A percentile compares a stretch with the other conserved stretches of the same genome.
Conservation (phyloP, 768 basidiomycete species). For the Hebeloma cylindrosporum region DNA sequence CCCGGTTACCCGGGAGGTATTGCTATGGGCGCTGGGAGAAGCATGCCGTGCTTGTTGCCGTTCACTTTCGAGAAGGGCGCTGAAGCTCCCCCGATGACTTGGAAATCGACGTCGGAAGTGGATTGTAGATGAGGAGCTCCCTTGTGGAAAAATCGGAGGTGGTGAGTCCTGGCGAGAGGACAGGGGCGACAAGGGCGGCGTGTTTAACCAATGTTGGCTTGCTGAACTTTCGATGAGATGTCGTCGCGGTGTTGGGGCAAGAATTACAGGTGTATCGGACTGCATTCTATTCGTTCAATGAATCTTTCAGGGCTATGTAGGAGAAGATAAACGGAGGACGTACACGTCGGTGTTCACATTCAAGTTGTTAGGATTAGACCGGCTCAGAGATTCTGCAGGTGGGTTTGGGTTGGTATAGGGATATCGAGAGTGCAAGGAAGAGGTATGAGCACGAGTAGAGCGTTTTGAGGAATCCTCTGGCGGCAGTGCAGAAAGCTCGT, state of each 20-base stretch:
- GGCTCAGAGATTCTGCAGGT: conserved; percentile 13
- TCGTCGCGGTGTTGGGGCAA: conserved; percentile 65
- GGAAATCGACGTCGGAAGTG: conserved; percentile 12
- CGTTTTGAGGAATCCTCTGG: conserved; percentile 33
- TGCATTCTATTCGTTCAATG: conserved; percentile 10
- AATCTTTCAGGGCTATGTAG: not conserved
- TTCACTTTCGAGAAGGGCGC: conserved; percentile 38
- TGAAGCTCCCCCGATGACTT: conserved; percentile 36
- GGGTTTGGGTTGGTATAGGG: conserved; percentile 30
- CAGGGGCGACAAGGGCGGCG: conserved; percentile 44
- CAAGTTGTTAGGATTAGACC: conserved; percentile 4
- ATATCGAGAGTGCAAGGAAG: conserved; percentile 30
- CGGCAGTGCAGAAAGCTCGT: conserved; percentile 41
- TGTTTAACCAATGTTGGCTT: conserved; percentile 61
- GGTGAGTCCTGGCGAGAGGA: too few relatives aligned
- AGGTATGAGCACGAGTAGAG: conserved; percentile 28
- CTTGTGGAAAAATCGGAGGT: too few relatives aligned
- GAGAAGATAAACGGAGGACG: conserved; percentile 12
- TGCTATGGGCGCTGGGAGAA: conserved; percentile 14
- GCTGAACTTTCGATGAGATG: conserved; percentile 62
- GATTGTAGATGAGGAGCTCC: not conserved
- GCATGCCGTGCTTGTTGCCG: conserved; percentile 22
- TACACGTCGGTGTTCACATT: conserved; percentile 15
- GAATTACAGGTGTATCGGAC: conserved; percentile 38
- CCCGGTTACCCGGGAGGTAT: conserved; percentile 1